phyloP scores from a whole-genome alignment of 108 stramenopile genomes.

The Nitzschia sp. region DNA sequence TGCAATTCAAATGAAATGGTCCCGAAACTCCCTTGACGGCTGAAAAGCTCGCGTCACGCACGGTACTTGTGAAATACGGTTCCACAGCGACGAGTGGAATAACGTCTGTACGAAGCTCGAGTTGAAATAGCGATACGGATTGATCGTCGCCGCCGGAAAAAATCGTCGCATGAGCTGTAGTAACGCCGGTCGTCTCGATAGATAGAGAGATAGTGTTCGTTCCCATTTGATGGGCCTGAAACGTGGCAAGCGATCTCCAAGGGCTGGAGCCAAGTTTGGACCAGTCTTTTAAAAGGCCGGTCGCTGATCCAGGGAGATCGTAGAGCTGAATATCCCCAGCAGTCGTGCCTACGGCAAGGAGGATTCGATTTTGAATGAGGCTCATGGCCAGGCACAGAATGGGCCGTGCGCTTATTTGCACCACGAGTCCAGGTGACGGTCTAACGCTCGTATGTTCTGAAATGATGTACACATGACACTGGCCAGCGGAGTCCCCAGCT shows the following conservation, averaged over 20 bases:
- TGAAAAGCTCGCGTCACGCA: conserved; percentile 55
- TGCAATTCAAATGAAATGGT: conserved; percentile 3
- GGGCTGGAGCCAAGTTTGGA: conserved; percentile 8
- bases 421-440: background rate
- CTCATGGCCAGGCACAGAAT: conserved; percentile 55
- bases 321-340: conserved; percentile 57
- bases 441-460: conserved; percentile 19
- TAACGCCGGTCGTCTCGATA: background rate
- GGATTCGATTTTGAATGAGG: conserved; percentile 11
- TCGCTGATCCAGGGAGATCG: conserved; percentile 34
- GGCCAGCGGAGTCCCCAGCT: conserved; percentile 76
- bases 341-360: conserved; percentile 69
- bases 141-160: conserved; percentile 78
- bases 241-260: conserved; percentile 15
- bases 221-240: conserved; percentile 61
- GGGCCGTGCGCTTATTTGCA: conserved; percentile 44
- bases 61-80: background rate
- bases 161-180: conserved; percentile 2
- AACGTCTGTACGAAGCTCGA: background rate
- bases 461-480: conserved; percentile 44
- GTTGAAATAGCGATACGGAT: conserved; percentile 29
- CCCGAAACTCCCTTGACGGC: conserved; percentile 61
- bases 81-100: background rate
- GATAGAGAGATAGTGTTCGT: conserved; percentile 54
- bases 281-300: conserved; percentile 18